Percentiles rank a stretch among this genome's conserved stretches.
These are phyloP conservation scores for Chrysophaeum taylorii DNA, from an alignment of 352 stramenopile genomes.

Conservation along the genomic window DNA sequence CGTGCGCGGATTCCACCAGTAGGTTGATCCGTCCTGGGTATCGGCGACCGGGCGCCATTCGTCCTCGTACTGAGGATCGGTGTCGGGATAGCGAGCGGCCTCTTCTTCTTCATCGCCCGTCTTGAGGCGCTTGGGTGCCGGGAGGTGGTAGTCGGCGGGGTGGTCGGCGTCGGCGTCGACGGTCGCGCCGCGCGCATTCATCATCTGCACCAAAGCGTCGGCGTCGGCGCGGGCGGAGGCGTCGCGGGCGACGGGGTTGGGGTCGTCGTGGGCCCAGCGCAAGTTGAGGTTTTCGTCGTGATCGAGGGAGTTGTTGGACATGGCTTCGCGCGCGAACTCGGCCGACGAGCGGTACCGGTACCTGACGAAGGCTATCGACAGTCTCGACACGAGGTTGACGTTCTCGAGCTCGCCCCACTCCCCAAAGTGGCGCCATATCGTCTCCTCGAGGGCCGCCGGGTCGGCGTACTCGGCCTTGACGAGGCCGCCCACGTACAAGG, in stretches of 20 bases:
- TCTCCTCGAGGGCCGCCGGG: conserved; percentile 47
- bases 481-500: conserved; percentile 74
- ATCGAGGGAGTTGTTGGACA: conserved; percentile 73
- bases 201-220: conserved; percentile 46
- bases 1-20: not conserved
- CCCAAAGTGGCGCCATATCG: conserved; percentile 67
- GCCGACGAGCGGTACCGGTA: conserved; percentile 48
- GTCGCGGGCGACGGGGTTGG: conserved; percentile 78
- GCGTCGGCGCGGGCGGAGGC: conserved; percentile 64
- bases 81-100: conserved; percentile 20
- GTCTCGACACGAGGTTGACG: conserved; percentile 78
- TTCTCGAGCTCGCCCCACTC: conserved; percentile 84
- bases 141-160: conserved; percentile 21
- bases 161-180: conserved; percentile 10
- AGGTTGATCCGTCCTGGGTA: not conserved
- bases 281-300: conserved; percentile 75
- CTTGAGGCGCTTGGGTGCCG: conserved; percentile 17
- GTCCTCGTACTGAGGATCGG: conserved; percentile 21
- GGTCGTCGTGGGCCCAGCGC: conserved; percentile 79
- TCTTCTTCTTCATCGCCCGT: conserved; percentile 4
- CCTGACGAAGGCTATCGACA: conserved; percentile 75
- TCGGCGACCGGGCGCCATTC: not conserved
- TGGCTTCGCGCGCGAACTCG: conserved; percentile 60
- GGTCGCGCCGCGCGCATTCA: conserved; percentile 20
- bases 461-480: conserved; percentile 42